Evolutionary conservation across 441 rosid species (phyloP).

Genomic region (Corymbia citriodora): DNA sequence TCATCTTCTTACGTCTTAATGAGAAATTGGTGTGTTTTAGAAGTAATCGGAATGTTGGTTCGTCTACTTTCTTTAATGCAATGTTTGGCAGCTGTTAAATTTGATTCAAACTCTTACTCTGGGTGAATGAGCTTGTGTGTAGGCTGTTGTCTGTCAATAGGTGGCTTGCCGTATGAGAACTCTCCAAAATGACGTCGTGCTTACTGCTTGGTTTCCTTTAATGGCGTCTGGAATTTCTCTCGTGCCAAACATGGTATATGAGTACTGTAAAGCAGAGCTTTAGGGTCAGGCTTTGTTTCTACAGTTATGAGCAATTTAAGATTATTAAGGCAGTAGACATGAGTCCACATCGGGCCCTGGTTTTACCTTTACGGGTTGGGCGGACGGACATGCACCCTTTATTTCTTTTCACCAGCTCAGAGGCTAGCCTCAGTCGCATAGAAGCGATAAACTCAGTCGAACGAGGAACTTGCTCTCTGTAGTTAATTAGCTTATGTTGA

Average conservation of each 20-base stretch:
- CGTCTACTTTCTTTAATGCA: not conserved
- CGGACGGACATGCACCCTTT: not conserved
- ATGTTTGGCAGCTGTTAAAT: not conserved
- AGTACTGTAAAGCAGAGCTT: not conserved
- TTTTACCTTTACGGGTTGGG: not conserved
- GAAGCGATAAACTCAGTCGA: not conserved
- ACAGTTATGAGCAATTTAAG: not conserved
- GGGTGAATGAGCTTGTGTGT: not conserved
- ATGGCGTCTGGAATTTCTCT: not conserved
- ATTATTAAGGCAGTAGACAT: not conserved
- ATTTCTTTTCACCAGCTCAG: not conserved
- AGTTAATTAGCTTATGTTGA: not conserved
- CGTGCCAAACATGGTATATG: not conserved
- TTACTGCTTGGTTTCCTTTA: not conserved
- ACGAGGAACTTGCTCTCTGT: not conserved
- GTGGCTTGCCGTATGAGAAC: not conserved
- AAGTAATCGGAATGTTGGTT: not conserved
- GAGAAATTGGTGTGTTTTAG: not conserved
- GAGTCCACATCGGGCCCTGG: not conserved
- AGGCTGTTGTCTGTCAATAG: not conserved
- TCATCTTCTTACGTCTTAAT: not conserved
- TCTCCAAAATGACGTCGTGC: not conserved
- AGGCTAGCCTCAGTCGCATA: not conserved
- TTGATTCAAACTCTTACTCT: not conserved
- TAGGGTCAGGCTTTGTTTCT: not conserved